phyloP scores from a whole-genome alignment of 208 protist species.

The Wallacemonas collosoma region DNA sequence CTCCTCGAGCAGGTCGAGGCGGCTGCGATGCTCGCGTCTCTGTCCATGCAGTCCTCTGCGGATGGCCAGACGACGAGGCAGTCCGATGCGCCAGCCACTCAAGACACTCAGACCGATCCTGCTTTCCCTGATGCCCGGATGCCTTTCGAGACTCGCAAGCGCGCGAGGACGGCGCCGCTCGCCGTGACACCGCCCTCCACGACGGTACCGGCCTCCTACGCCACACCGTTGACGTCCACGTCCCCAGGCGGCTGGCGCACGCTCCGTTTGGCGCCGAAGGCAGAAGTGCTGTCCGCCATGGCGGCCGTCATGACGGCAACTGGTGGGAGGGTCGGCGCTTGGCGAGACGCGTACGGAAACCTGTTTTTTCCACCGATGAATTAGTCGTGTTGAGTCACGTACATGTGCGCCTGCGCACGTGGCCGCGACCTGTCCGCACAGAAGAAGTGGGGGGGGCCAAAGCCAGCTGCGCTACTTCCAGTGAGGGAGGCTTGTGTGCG shows the following conservation, averaged over 20 bases:
- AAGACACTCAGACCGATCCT: too few species aligned
- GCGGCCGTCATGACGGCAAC: constrained; percentile 27
- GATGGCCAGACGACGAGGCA: too few species aligned
- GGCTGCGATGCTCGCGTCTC: too few species aligned
- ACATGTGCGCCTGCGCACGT: neutral
- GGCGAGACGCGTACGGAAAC: constrained; percentile 51
- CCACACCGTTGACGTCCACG: too few species aligned
- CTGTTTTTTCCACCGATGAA: constrained; percentile 23
- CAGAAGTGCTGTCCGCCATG: constrained; percentile 41
- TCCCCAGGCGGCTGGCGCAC: neutral
- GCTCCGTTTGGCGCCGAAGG: constrained; percentile 28
- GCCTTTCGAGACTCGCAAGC: neutral
- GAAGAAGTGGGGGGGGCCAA: neutral
- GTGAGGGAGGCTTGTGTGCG: too few species aligned
- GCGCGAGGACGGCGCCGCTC: neutral
- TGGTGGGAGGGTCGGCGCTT: constrained; percentile 31
- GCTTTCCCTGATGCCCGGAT: too few species aligned
- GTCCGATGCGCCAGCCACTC: too few species aligned
- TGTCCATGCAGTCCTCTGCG: too few species aligned
- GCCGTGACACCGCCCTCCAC: neutral
- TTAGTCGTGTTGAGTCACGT: neutral
- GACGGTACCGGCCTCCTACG: neutral
- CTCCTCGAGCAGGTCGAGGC: neutral
- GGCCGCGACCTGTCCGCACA: neutral
- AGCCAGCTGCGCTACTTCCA: too few species aligned